phyloP scores from a whole-genome alignment of 2,329 filamentous ascomycete species.

The Colletotrichum trifolii region DNA sequence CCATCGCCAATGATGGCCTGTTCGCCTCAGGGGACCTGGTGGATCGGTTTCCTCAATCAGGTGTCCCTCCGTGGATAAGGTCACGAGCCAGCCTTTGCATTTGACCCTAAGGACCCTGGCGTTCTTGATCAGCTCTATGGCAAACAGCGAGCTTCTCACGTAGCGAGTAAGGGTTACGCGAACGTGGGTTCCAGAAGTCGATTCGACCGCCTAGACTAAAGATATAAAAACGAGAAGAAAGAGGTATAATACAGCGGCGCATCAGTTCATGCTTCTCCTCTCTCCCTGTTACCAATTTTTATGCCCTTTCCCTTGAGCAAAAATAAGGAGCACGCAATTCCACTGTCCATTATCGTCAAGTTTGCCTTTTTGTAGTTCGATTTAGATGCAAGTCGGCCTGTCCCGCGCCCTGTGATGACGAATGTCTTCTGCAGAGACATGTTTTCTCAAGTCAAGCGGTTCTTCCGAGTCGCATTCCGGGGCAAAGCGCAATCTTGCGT shows the following conservation, averaged over 20 bases:
- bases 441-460: background rate
- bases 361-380: conserved; percentile 18
- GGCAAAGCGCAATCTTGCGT: conserved; percentile 11
- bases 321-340: conserved; percentile 6
- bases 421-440: conserved; percentile 9
- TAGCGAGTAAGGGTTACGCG: background rate
- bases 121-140: too few relatives aligned
- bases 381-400: background rate
- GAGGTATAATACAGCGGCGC: conserved; percentile 37
- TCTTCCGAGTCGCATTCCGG: background rate
- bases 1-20: background rate
- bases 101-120: too few relatives aligned
- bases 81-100: background rate
- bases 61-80: conserved; percentile 1
- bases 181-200: conserved; percentile 15
- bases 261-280: conserved; percentile 22
- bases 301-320: conserved; percentile 4
- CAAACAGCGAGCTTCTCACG: background rate
- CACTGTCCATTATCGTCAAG: conserved; percentile 36
- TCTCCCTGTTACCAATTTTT: conserved; percentile 10
- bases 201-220: conserved; percentile 22
- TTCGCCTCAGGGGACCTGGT: conserved; percentile 11
- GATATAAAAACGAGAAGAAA: conserved; percentile 18
- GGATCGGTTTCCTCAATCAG: background rate
- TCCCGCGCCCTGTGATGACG: background rate